phyloP scores from a whole-genome alignment of 305 asterid species.

The Plantago coronopus region DNA sequence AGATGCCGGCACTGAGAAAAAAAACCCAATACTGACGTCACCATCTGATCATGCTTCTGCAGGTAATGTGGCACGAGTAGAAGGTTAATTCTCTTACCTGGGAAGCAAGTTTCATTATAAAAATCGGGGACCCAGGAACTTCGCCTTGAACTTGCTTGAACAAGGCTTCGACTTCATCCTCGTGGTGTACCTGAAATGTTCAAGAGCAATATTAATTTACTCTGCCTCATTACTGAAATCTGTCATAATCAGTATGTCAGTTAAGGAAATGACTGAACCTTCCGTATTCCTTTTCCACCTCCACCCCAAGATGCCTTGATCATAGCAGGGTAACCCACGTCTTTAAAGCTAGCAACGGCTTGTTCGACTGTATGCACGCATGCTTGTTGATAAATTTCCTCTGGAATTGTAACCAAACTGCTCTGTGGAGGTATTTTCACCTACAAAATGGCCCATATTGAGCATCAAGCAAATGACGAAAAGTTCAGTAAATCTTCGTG shows the following conservation, averaged over 20 bases:
- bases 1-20: slow-evolving; percentile 90
- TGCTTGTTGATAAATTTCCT: slow-evolving; percentile 70
- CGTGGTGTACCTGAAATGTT: slow-evolving; percentile 73
- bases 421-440: slow-evolving; percentile 76
- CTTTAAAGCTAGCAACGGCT: slow-evolving; percentile 93
- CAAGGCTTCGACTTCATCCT: slow-evolving; percentile 89
- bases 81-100: slow-evolving; percentile 56
- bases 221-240: slow-evolving; percentile 1
- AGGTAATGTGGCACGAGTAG: slow-evolving; percentile 10
- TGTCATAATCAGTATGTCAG: too few relatives aligned
- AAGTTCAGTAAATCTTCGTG: neutral
- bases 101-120: slow-evolving; percentile 97
- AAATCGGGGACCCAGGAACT: slow-evolving; percentile 99
- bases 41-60: slow-evolving; percentile 18
- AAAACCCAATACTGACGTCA: slow-evolving; percentile 23
- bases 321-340: slow-evolving; percentile 99
- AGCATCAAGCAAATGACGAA: neutral
- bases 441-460: slow-evolving; percentile 35
- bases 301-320: slow-evolving; percentile 99
- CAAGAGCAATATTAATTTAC: slow-evolving; percentile 14
- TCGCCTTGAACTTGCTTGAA: slow-evolving; percentile 99
- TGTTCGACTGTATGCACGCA: slow-evolving; percentile 94
- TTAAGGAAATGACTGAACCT: slow-evolving; percentile 45
- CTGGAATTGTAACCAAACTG: slow-evolving; percentile 74
- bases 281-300: slow-evolving; percentile 99